Base-by-base conservation (phyloP, 305 asterid genomes). In the Plantago rigida region DNA sequence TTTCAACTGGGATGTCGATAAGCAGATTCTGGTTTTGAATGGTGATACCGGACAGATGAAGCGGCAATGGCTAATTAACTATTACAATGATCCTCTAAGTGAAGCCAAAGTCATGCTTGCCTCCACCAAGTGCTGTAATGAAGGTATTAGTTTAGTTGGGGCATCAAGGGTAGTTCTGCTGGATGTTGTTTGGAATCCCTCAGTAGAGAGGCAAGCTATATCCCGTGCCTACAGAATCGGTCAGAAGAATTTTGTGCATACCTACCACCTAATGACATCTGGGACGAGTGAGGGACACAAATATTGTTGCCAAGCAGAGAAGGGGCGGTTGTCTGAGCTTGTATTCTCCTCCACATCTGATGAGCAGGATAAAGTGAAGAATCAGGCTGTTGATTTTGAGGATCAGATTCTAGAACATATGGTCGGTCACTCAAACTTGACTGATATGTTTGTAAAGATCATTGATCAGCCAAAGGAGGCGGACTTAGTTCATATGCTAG, bases 161-260 rank as follows among this genome's bases (percentile, higher is more conserved):
- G 94, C 87, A 11, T 89, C 87, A 0, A 79, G 92, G 66, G 78
- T 83, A 0, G 75, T 81, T 12, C 46, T 83, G 14, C 60, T 83
- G 28, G 96, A 85, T 24, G 94, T 85, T 13, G 82, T 75, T 0
- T 82, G 94, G 94, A 88, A 88, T 57, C 91, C 90, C 4, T 79
- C 89, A 0, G 82, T 82, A 1, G 82, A 73, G 48, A 71, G 77
- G 69, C 95, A 88, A 66, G 95, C 93, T 1, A 73, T 81, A 13
- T 80, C n/a, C n/a, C 84, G 82, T 2, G 95, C 88, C 7, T 82
- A 79, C 7, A 24, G 57, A 14, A 52, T 52, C 31, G 57, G 41
- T 3, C 57, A 52, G 2, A 24, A 12, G 17, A 52, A 52, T 2
- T 3, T 3, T 24, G 41, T 52, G 39, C 2, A 52, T 36, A 4